Percentiles rank a stretch among this genome's conserved stretches.
phyloP scores from a whole-genome alignment of 257 asterid genomes.

The Cruciata laevipes region DNA sequence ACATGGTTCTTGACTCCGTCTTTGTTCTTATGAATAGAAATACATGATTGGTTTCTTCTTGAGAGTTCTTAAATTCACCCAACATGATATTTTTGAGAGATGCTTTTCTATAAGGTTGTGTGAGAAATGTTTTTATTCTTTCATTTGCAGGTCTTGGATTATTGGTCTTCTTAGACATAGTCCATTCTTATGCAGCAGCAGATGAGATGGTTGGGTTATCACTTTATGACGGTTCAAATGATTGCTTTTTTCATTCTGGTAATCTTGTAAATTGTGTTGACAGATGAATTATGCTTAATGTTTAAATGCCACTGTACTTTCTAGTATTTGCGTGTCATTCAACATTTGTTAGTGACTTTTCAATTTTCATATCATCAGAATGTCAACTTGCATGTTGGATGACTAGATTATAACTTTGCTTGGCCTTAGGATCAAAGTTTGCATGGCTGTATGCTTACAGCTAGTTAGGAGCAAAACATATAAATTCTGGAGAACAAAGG shows the following conservation, averaged over 20 bases:
- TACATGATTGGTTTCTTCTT: not conserved
- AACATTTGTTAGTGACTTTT: too few species aligned
- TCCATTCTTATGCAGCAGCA: constrained; percentile 96
- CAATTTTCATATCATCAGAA: not conserved
- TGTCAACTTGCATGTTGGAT: not conserved
- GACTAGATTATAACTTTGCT: constrained; percentile 1
- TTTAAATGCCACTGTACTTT: not conserved
- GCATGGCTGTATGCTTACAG: not conserved
- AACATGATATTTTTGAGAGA: constrained; percentile 4
- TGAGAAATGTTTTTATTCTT: constrained; percentile 9
- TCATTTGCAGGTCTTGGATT: constrained; percentile 72
- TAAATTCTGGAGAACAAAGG: not conserved
- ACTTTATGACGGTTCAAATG: constrained; percentile 94
- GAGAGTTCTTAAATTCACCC: constrained; percentile 14
- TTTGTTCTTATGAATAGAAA: not conserved
- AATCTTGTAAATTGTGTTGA: constrained; percentile 6
- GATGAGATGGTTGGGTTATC: constrained; percentile 96
- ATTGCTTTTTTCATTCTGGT: constrained; percentile 96
- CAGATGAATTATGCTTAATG: not conserved
- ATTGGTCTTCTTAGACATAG: constrained; percentile 77
- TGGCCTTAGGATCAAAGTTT: not conserved
- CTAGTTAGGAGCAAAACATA: not conserved
- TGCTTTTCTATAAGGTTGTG: not conserved
- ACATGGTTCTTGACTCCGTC: not conserved
- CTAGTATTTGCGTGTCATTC: not conserved